Evolutionary conservation across 805 yeast genomes (phyloP).

Genomic region (Metschnikowia cubensis): DNA sequence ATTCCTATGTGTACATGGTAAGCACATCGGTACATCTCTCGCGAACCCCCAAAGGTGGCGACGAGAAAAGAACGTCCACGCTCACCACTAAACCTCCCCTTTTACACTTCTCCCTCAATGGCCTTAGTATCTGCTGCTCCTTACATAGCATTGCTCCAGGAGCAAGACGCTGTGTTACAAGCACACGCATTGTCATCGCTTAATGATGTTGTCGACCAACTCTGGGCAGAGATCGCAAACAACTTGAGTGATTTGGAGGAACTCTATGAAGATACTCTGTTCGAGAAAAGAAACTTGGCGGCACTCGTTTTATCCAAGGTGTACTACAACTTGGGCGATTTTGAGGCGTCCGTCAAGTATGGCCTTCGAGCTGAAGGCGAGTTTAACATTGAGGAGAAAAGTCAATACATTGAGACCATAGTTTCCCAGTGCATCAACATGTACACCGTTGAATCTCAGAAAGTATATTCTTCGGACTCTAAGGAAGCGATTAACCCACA

Average conservation of each 20-base stretch:
- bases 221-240: conserved; percentile 98
- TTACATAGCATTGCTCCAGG: conserved; percentile 82
- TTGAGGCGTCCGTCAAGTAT: conserved; percentile 82
- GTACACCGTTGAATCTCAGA: conserved; percentile 65
- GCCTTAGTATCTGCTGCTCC: conserved; percentile 86
- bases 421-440: conserved; percentile 88
- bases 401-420: conserved; percentile 91
- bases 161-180: conserved; percentile 72
- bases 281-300: conserved; percentile 75
- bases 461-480: conserved; percentile 24
- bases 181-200: conserved; percentile 81
- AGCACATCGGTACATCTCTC: conserved; percentile 3
- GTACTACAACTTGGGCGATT: conserved; percentile 88
- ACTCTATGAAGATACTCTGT: conserved; percentile 77
- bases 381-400: conserved; percentile 67
- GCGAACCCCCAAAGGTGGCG: conserved; percentile 6
- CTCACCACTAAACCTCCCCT: background rate
- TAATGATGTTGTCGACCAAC: conserved; percentile 77
- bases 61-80: conserved; percentile 5
- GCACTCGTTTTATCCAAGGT: conserved; percentile 91
- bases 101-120: conserved; percentile 26
- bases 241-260: conserved; percentile 84
- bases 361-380: conserved; percentile 80
- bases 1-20: background rate
- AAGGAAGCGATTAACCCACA: conserved; percentile 49